A percentile compares a stretch with the other conserved stretches of the same genome.
phyloP scores from a whole-genome alignment of 495 filamentous ascomycete species.

The Xylaria telfairii region DNA sequence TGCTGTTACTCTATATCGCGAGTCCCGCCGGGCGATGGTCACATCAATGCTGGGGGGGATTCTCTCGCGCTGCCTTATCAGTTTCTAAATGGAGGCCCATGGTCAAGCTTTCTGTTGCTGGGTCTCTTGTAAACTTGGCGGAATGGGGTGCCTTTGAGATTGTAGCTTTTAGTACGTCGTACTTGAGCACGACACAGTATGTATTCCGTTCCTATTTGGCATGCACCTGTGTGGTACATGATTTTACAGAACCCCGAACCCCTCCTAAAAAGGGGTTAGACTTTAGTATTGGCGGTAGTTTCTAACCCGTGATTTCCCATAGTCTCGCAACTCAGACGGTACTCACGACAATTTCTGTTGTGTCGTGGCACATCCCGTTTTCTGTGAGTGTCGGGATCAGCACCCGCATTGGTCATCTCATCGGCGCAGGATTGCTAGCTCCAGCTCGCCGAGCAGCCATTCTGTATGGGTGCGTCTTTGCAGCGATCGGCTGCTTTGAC shows the following conservation, averaged over 20 bases:
- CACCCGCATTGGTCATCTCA: constrained; percentile 69
- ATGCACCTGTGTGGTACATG: not conserved
- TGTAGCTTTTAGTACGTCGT: constrained; percentile 58
- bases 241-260: not conserved
- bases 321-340: constrained; percentile 70
- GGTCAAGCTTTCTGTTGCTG: constrained; percentile 63
- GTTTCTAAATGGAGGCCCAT: constrained; percentile 62
- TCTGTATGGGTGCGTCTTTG: constrained; percentile 38
- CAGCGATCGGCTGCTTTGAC: constrained; percentile 42
- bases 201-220: constrained; percentile 2
- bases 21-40: constrained; percentile 44
- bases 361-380: constrained; percentile 73
- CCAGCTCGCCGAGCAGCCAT: constrained; percentile 42
- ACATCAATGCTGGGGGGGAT: constrained; percentile 63
- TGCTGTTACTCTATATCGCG: constrained; percentile 57
- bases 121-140: constrained; percentile 61
- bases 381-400: constrained; percentile 67
- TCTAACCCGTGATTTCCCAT: not conserved
- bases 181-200: constrained; percentile 51
- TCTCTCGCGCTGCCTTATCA: constrained; percentile 52
- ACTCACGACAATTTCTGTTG: constrained; percentile 63
- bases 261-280: not conserved
- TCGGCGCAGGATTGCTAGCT: constrained; percentile 53
- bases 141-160: constrained; percentile 66
- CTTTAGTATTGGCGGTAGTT: not conserved